phyloP scores from a whole-genome alignment of 768 basidiomycete species.

The Mrakia frigida region DNA sequence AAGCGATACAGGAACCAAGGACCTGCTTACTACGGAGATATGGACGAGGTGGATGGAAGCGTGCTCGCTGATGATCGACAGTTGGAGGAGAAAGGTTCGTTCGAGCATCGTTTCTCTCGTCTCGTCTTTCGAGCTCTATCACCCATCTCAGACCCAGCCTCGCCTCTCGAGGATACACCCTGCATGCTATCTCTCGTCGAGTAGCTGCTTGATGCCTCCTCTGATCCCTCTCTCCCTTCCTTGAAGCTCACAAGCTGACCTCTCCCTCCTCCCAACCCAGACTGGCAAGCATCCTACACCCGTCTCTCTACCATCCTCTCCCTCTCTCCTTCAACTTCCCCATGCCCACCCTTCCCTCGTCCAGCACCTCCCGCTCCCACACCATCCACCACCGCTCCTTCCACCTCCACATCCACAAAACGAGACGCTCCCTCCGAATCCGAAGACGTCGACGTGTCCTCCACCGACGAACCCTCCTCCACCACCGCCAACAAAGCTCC shows the following conservation, averaged over 20 bases:
- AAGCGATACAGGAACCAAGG: conserved; percentile 85
- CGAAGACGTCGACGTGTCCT: conserved; percentile 4
- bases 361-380: neutral
- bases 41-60: conserved; percentile 68
- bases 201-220: neutral
- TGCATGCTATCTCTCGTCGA: no score
- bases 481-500: conserved; percentile 20
- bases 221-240: neutral
- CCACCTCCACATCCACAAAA: conserved; percentile 6
- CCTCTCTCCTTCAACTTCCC: conserved; percentile 13
- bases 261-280: neutral
- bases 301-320: conserved; percentile 13
- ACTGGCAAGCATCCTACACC: conserved; percentile 26
- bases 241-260: conserved; percentile 6
- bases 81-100: conserved; percentile 41
- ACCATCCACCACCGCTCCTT: neutral
- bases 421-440: neutral
- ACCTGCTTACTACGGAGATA: conserved; percentile 82
- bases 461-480: conserved; percentile 1
- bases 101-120: neutral
- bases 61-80: conserved; percentile 66
- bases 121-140: no score
- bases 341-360: neutral
- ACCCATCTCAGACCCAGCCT: no score
- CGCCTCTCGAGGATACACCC: no score